phyloP scores from a whole-genome alignment of 257 asterid species.

The Schizonepeta tenuifolia region DNA sequence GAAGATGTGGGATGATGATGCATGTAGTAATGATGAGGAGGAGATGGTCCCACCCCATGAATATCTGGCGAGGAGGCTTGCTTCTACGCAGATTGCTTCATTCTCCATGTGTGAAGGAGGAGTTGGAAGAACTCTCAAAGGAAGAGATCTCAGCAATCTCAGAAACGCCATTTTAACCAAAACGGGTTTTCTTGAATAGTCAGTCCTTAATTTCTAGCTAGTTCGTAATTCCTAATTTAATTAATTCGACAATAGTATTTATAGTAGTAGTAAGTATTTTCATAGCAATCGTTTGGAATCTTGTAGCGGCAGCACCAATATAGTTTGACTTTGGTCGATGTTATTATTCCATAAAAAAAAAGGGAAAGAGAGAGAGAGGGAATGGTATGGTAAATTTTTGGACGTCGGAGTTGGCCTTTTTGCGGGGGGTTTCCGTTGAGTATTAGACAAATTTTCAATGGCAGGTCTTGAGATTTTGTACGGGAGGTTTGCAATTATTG shows the following conservation, averaged over 20 bases:
- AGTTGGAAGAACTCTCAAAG: constrained; percentile 71
- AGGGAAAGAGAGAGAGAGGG: not conserved
- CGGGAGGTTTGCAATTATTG: constrained; percentile 14
- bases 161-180: constrained; percentile 63
- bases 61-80: constrained; percentile 49
- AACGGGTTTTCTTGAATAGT: constrained; percentile 69
- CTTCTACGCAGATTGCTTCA: constrained; percentile 47
- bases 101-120: constrained; percentile 85
- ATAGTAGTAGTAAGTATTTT: too few species aligned
- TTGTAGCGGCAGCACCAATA: not conserved
- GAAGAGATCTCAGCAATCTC: constrained; percentile 62
- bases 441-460: not conserved
- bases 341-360: not conserved
- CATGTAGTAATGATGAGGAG: constrained; percentile 21
- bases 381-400: not conserved
- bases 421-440: constrained; percentile 18
- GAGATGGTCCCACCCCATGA: constrained; percentile 67
- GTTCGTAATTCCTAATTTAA: not conserved
- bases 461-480: constrained; percentile 29
- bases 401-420: constrained; percentile 32
- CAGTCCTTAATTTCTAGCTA: not conserved
- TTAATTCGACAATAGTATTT: not conserved
- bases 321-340: not conserved
- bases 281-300: not conserved
- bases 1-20: constrained; percentile 33